Evolutionary conservation across 768 basidiomycete genomes (phyloP), one percentile per base, ranked within the genome.

Genomic region (Steccherinum ochraceum): DNA sequence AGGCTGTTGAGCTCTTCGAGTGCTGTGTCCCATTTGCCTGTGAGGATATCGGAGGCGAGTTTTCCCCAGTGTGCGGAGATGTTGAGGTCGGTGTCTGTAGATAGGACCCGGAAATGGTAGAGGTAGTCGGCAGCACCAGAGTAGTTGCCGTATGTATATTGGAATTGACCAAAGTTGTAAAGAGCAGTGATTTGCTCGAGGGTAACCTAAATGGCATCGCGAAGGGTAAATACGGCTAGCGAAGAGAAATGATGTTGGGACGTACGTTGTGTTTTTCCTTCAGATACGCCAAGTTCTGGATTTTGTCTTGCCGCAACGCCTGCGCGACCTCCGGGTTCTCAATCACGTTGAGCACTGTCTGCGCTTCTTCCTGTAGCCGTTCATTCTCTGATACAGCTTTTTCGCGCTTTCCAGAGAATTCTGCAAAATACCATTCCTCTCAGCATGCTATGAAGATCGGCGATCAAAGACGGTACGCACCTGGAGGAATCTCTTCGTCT

Each of bases 1-100:
- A 99, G 81, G 24, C 89, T 86, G 73, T 94, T 93, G 60, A 98
- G 84, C 64, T 97, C 95, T 61, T 92, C 89, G 12, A 96, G 79
- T 0, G 95, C 93, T n/a, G 84, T 78, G 52, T 94, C 91, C 93
- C 93, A 97, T 59, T 87, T 83, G 41, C 95, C 96, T 2, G 86
- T 85, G 46, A 99, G 83, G 65, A 97, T 95, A 67, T 98, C 93
- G 24, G 88, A 93, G 30, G 93, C 91, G 56, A 98, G 89, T 69
- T 97, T 98, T 11, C 96, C 96, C 96, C 95, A 99, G 71, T 94
- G 91, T 2, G 95, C 92, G 3, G 96, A 98, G 30, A 91, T 87
- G 70, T 90, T 93, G 64, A 95, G 87, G 47, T 94, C 89, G 51
- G 79, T 77, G 66, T 95, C 91, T 51, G 93, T 96, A 45, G 94